Evolutionary conservation across 1,284 basidiomycete genomes (phyloP), one percentile per base, ranked within the genome.

Genomic region (Cystobasidiaceae sp.): DNA sequence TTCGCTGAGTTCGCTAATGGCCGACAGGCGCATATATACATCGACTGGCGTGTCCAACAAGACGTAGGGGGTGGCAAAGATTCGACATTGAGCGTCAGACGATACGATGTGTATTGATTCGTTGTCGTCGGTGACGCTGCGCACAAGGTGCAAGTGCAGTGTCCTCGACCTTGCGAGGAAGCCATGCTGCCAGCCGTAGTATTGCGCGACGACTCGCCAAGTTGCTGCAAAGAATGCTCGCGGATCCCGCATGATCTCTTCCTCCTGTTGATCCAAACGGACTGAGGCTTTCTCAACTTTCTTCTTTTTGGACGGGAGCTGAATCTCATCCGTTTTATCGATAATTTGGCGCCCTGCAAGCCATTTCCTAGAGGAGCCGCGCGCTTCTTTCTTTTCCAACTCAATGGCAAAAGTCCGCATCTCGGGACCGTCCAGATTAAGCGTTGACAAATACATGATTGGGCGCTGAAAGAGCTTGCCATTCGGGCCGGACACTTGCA

Each of bases 401-500:
- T 27, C 44, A 13, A 34, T 7, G 34, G 68, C 44, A 58, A 66
- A 71, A 0, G 37, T 56, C 25, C 8, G 32, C 50, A 62, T 49
- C 33, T 51, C 34, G 21, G 32, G 34, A 15, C 55, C 28, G 46
- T 68, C 66, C 28, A 69, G 37, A 6, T 44, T 45, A 37, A 72
- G 17, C 3, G 43, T 13, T 1, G 67, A 25, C 13, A 71, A 59
- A 52, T 64, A 68, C 51, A 59, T 64, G 19, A 72, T 30, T 19
- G 9, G 25, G 13, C 39, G 48, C 33, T 62, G 80, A 15, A 83
- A 79, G 75, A 11, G 63, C 34, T 41, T 67, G 21, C 54, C 51
- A 13, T 85, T 85, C 3, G 83, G 84, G 23, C 81, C 80, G 23
- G 79, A 75, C 39, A 88, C 76, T 13, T 80, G 79, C 0, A 86